Conservation (phyloP, 2,329 filamentous ascomycete species). For the Periconia sp. region DNA sequence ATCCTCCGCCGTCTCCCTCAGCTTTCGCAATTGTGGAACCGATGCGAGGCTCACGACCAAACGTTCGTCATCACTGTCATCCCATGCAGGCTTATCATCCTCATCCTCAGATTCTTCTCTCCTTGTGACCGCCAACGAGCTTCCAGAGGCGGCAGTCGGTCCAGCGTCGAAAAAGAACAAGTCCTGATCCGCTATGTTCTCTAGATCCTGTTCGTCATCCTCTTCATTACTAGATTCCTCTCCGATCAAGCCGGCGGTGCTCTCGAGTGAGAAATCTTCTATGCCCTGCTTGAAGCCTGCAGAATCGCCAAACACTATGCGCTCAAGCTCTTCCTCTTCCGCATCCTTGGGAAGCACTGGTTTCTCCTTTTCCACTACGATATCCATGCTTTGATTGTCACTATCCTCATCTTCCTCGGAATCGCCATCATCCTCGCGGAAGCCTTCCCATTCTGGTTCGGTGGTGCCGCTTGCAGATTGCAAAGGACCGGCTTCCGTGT, state of each 20-base stretch:
- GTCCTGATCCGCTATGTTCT: constrained; percentile 76
- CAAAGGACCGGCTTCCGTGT: constrained; percentile 28
- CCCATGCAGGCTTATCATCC: constrained; percentile 71
- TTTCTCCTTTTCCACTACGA: constrained; percentile 27
- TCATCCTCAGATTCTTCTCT: constrained; percentile 47
- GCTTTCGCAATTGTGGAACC: constrained; percentile 77
- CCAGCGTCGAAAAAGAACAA: constrained; percentile 84
- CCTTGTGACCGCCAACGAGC: constrained; percentile 48
- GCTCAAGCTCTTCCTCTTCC: constrained; percentile 84
- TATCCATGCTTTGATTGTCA: constrained; percentile 27
- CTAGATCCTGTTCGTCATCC: constrained; percentile 57
- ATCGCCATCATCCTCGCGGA: constrained; percentile 18
- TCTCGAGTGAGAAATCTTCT: constrained; percentile 60
- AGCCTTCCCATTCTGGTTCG: constrained; percentile 34
- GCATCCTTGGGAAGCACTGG: constrained; percentile 70
- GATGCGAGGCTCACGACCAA: constrained; percentile 81
- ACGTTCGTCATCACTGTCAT: constrained; percentile 94
- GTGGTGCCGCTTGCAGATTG: constrained; percentile 23
- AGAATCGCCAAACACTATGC: constrained; percentile 85
- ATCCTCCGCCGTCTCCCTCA: constrained; percentile 80
- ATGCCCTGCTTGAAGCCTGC: constrained; percentile 80
- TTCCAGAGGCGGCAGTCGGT: constrained; percentile 50
- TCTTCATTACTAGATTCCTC: constrained; percentile 52
- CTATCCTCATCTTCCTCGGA: constrained; percentile 14
- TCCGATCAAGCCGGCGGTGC: constrained; percentile 38